Base-by-base conservation (phyloP, 2,329 filamentous ascomycete species). In the Orbilia brochopaga region DNA sequence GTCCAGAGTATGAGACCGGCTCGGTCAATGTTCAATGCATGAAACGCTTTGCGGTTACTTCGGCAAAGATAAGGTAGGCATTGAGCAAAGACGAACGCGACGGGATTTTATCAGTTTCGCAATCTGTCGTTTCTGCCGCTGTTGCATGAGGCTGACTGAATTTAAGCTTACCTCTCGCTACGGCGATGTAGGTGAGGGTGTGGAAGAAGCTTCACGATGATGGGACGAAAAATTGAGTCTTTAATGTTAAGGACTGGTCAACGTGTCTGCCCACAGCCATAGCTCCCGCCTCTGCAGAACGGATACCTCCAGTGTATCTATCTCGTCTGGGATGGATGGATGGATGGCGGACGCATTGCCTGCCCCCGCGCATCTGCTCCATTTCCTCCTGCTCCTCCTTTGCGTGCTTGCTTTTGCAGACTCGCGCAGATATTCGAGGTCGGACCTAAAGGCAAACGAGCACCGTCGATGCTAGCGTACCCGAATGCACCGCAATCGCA, bases 91-190 rank as follows among this genome's bases (percentile, higher is more conserved):
- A 56, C n/a, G 37, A 65, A 60, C 54, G 60, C 50, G 55, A 72
- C 60, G 55, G 67, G 44, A 35, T n/a, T 48, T 58, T 61, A 44
- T 42, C 37, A 69, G 55, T 56, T 48, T 51, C 55, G 46, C 50
- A 50, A 55, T 46, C 35, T 64, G 60, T 48, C 42, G 60, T 53
- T 59, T 60, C 48, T 72, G 67, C 67, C 67, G 67, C 67, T 56
- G 60, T 65, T 72, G 67, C 67, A 72, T 72, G 67, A 72, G 67
- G 67, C 66, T 60, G 58, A 15, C 50, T 72, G 50, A n/a, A 52
- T 55, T 54, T 57, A 30, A 57, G 19, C 44, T 61, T 46, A 51
- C 42, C 42, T 40, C 37, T 32, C 27, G 27, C 27, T 32, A 32
- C 4, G 27, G 8, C 23, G 54, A 10, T 54, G 40, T 44, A n/a